A percentile compares a stretch with the other conserved stretches of the same genome.
Conservation (phyloP, 768 basidiomycete genomes). For the Naematelia encephala region DNA sequence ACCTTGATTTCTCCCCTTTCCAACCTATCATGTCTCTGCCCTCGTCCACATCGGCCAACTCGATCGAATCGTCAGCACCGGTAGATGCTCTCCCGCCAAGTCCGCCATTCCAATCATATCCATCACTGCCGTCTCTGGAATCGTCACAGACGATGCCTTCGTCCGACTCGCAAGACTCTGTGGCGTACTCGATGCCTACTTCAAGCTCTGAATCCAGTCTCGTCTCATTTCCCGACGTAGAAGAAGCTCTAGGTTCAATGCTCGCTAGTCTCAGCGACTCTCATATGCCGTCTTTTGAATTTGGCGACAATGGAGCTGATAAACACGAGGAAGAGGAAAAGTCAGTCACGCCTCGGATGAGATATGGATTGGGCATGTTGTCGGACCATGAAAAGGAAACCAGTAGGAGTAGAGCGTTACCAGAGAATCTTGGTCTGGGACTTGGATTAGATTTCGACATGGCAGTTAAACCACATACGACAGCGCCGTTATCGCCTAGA, state of each 20-base stretch:
- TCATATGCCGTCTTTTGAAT: neutral
- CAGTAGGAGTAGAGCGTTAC: neutral
- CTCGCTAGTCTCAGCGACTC: constrained; percentile 18
- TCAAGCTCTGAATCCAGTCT: constrained; percentile 33
- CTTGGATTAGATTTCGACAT: constrained; percentile 28
- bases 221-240: constrained; percentile 40
- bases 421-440: constrained; percentile 31
- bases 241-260: constrained; percentile 45
- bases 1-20: constrained; percentile 46
- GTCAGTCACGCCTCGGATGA: neutral
- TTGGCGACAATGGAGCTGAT: neutral
- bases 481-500: constrained; percentile 32
- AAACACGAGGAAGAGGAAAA: neutral
- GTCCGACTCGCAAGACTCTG: constrained; percentile 16
- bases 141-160: constrained; percentile 20
- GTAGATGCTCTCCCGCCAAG: constrained; percentile 26
- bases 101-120: constrained; percentile 42
- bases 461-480: constrained; percentile 15
- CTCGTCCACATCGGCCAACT: neutral
- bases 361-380: too few species aligned
- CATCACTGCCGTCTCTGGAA: constrained; percentile 38
- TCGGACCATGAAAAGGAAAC: too few species aligned
- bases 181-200: constrained; percentile 24
- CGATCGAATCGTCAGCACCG: constrained; percentile 7
- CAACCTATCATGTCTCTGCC: constrained; percentile 21